Evolutionary conservation across 2,329 filamentous ascomycete genomes (phyloP), one percentile per base, ranked within the genome.

Genomic region (Alternaria gaisen): DNA sequence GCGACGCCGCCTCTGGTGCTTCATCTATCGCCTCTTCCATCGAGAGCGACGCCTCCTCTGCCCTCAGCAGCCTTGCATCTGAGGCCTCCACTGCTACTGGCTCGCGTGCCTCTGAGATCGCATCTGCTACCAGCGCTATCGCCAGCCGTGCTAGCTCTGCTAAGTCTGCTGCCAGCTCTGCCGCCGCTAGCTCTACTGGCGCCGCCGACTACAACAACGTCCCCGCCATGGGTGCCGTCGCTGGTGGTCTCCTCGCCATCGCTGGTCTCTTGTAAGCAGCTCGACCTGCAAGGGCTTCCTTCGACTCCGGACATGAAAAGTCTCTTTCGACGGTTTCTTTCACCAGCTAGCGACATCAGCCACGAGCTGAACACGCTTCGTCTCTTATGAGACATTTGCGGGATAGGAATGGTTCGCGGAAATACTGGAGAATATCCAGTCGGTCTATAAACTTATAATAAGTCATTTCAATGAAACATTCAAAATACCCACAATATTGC

Each of bases 181-280:
- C 57, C 24, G 58, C 57, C 34, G 67, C 68, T 24, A 58, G 62
- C 36, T 30, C 56, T 28, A 53, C 61, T 44, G 70, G 55, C 48
- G 70, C 66, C 43, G 69, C 70, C 40, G 60, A 66, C 38, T 64
- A 70, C 24, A 72, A 69, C 48, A 70, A 64, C 32, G 60, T 76
- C 36, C 73, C 75, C 12, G 72, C 65, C 36, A 70, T 77, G 63
- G 76, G 74, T 30, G 74, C 71, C 48, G 57, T 73, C 20, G 74
- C 71, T 58, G 74, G 67, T 65, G 74, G 73, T 64, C 55, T 76
- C 48, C 56, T 76, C 56, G 69, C 72, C 32, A 41, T 70, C 48
- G 75, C 73, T 28, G 73, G 72, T 63, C 71, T 77, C 41, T 74
- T 78, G 71, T 77, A 77, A 65, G 65, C 42, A 55, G 24, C 10